A percentile compares a stretch with the other conserved stretches of the same genome.
phyloP scores from a whole-genome alignment of 345 rosid genomes.

The Camelina laxa region DNA sequence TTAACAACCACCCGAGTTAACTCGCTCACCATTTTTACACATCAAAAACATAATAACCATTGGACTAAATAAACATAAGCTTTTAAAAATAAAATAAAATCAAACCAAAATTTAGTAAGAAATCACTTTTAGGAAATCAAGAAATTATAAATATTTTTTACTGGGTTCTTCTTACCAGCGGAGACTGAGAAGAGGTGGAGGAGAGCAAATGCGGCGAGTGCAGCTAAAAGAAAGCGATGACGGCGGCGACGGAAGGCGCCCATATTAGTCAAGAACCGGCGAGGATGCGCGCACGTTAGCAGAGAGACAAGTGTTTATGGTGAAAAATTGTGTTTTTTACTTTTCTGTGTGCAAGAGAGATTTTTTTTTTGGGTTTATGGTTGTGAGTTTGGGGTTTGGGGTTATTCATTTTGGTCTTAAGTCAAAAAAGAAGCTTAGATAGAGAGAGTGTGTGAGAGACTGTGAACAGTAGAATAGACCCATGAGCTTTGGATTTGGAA shows the following conservation, averaged over 20 bases:
- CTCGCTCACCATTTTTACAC: constrained; percentile 19
- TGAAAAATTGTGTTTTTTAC: background rate
- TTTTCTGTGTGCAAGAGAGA: background rate
- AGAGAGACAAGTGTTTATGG: constrained; percentile 30
- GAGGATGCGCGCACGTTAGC: constrained; percentile 31
- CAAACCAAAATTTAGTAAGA: background rate
- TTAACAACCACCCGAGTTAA: constrained; percentile 30
- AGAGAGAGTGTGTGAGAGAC: constrained; percentile 18
- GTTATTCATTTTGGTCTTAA: constrained; percentile 41
- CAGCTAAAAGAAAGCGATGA: constrained; percentile 38
- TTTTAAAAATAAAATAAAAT: background rate
- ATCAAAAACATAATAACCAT: background rate
- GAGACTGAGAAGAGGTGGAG: constrained; percentile 55
- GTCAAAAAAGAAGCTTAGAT: constrained; percentile 39
- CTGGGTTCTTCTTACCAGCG: constrained; percentile 2
- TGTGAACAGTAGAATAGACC: constrained; percentile 35
- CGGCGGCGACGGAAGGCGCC: constrained; percentile 53
- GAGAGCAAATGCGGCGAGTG: constrained; percentile 56
- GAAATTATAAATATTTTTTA: background rate
- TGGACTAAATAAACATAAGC: background rate
- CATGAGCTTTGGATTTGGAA: constrained; percentile 29
- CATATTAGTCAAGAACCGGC: constrained; percentile 52
- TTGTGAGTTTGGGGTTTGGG: constrained; percentile 33
- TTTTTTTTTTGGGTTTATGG: constrained; percentile 31
- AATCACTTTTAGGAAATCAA: background rate